Conservation (phyloP, 148 eudicot species). For the Rhododendron henanense region DNA sequence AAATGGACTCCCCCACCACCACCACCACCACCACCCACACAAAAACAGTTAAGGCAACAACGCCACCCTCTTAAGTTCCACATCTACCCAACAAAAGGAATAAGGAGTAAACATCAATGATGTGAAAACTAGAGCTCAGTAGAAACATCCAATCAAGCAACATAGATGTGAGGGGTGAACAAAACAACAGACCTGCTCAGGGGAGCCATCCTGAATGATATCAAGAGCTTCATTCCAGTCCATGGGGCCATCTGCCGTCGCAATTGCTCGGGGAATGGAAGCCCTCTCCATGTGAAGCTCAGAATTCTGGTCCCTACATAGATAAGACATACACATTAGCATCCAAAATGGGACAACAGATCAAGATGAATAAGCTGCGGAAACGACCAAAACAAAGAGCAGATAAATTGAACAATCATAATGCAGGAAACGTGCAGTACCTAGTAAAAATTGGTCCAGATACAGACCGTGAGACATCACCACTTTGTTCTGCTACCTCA, state of each 20-base stretch:
- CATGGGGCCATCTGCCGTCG: constrained; percentile 56
- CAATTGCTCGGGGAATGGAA: constrained; percentile 39
- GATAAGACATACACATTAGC: background rate
- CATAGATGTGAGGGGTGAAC: background rate
- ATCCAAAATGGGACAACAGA: background rate
- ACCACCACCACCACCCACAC: background rate
- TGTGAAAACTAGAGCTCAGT: background rate
- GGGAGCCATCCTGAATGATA: constrained; percentile 70
- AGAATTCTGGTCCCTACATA: constrained; percentile 64
- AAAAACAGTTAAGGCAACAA: background rate
- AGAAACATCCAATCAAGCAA: background rate
- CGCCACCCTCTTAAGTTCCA: background rate
- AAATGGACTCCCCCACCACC: background rate
- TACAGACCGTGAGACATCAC: constrained; percentile 69
- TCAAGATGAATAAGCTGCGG: background rate
- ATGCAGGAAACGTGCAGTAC: constrained; percentile 27
- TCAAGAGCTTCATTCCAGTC: constrained; percentile 99
- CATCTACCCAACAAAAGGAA: background rate
- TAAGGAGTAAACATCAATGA: background rate
- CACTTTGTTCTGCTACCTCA: constrained; percentile 92
- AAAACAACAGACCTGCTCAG: constrained; percentile 62
- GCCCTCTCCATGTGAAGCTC: constrained; percentile 64
- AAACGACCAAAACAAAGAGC: background rate
- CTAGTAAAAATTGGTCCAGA: constrained; percentile 65
- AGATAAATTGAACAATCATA: background rate